Base-by-base conservation (phyloP, 2,329 filamentous ascomycete genomes). In the Trichoderma afroharzianum region DNA sequence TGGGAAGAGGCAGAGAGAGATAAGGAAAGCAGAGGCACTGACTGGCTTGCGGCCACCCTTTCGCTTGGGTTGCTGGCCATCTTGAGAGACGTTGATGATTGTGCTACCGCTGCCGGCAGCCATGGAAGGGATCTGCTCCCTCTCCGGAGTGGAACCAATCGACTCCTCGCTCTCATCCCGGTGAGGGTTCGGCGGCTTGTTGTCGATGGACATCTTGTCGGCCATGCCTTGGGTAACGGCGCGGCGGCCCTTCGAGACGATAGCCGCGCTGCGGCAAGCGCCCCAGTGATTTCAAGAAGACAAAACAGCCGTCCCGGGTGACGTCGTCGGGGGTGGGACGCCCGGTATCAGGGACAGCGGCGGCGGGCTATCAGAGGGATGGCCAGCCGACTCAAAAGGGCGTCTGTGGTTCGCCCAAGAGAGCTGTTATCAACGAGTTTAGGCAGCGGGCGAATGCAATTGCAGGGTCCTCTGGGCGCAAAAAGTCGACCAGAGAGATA, bases 1-100 rank as follows among this genome's bases (percentile, higher is more conserved):
- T 24, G 21, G 28, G 3, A 33, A 33, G 1, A 12, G 50, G 33
- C 18, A 24, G 6, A 32, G 18, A 28, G 39, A 14, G 32, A 36
- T 9, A 59, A 30, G 30, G 7, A n/a, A 9, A 63, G 43, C 7
- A 58, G 30, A 33, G 62, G 36, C 62, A 97, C 88, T 82, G 90
- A 98, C 96, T 79, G 96, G 96, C 86, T 98, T 99, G 79, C 96
- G 91, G 73, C 96, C 96, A 79, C 96, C 96, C 86, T 99, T 99
- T 79, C 96, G 91, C 87, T 99, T 99, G 80, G 95, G 94, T 74
- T 90, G 88, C 79, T 88, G 88, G 76, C 81, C 82, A 77, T 90
- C 88, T 75, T 86, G 86, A 32, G 82, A 79, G 73, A 77, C 78
- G 71, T 77, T 77, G 59, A 70, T 55, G 68, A 55, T 63, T 28